phyloP scores from a whole-genome alignment of 176 grass and related monocot species.

The Elaeis guineensis region DNA sequence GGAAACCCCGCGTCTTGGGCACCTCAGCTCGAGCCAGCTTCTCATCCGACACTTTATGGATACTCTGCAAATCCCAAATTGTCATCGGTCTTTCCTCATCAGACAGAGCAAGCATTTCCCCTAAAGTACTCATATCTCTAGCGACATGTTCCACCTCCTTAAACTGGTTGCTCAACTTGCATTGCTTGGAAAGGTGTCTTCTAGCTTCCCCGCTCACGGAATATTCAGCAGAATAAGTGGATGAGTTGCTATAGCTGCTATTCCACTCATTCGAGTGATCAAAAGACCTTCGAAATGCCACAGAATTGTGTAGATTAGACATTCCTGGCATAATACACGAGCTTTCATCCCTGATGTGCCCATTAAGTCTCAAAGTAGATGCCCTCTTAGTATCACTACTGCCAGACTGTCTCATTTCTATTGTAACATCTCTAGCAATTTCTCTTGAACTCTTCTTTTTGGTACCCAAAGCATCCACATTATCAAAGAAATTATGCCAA shows the following conservation, averaged over 20 bases:
- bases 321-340: too few relatives aligned
- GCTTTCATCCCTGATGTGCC: not conserved
- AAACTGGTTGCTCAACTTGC: conserved; percentile 5
- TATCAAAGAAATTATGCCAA: not conserved
- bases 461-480: not conserved
- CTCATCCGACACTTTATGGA: not conserved
- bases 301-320: not conserved
- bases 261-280: conserved; percentile 11
- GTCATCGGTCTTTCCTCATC: conserved; percentile 37
- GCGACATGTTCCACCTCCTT: conserved; percentile 13
- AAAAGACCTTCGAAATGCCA: conserved; percentile 15
- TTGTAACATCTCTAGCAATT: conserved; percentile 6
- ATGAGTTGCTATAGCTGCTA: conserved; percentile 18
- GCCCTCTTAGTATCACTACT: not conserved
- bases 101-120: conserved; percentile 59
- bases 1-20: not conserved
- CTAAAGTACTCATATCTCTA: conserved; percentile 36
- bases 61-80: conserved; percentile 15
- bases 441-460: conserved; percentile 13
- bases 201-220: not conserved
- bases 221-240: conserved; percentile 6
- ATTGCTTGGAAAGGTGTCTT: not conserved
- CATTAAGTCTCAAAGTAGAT: not conserved
- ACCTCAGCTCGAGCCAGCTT: conserved; percentile 1
- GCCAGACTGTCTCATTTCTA: not conserved